Conservation (phyloP, 805 yeast species). For the Hanseniaspora meyeri region DNA sequence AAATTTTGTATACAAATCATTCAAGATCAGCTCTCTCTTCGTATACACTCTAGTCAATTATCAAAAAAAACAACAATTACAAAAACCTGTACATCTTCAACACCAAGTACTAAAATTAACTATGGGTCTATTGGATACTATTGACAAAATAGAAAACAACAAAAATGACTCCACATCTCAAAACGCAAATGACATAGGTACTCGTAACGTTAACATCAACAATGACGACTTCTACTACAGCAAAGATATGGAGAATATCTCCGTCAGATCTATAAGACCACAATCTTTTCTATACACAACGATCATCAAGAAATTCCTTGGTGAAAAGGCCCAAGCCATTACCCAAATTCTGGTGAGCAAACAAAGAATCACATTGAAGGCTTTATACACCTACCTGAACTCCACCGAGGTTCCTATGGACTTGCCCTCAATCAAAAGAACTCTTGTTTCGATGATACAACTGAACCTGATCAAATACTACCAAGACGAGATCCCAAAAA, state of each 20-base stretch:
- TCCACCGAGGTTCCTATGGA: conserved; percentile 27
- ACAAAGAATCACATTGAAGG: conserved; percentile 47
- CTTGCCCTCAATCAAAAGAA: conserved; percentile 41
- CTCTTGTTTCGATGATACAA: conserved; percentile 68
- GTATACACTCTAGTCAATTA: background rate
- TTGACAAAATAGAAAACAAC: conserved; percentile 5
- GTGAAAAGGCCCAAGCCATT: conserved; percentile 60
- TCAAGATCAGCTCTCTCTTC: no score
- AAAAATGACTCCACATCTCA: background rate
- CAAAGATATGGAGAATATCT: conserved; percentile 12
- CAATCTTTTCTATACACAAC: conserved; percentile 46
- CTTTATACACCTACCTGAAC: background rate
- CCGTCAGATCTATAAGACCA: conserved; percentile 43
- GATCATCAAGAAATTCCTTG: conserved; percentile 44
- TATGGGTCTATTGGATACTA: conserved; percentile 4
- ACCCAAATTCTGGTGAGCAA: conserved; percentile 49
- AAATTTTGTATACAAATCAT: no score
- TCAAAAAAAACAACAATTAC: no score
- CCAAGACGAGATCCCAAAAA: conserved; percentile 12
- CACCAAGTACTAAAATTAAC: background rate
- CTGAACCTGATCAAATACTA: conserved; percentile 54
- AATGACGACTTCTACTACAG: conserved; percentile 12
- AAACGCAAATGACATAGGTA: background rate
- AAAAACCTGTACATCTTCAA: no score
- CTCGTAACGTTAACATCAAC: conserved; percentile 7